These are phyloP conservation scores for Ophioceras dolichostomum DNA, from an alignment of 2,329 filamentous ascomycete genomes.

Conservation along the genomic window DNA sequence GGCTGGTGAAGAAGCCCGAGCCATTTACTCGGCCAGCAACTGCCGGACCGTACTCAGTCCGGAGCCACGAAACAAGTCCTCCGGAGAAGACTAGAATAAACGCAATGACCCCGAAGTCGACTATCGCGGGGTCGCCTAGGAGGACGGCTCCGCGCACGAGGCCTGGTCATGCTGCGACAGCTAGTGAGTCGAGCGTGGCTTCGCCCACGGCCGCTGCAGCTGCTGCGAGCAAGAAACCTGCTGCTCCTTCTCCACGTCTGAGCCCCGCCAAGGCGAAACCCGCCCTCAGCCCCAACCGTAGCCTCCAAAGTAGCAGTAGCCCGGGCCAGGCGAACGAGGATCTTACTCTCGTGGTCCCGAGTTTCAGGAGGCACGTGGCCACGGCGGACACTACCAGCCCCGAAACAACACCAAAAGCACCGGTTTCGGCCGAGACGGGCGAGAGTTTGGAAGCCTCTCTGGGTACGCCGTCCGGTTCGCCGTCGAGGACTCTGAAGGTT, in stretches of 20 bases:
- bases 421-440: slow-evolving; percentile 7
- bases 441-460: slow-evolving; percentile 4
- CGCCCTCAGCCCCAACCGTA: slow-evolving; percentile 3
- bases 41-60: slow-evolving; percentile 52
- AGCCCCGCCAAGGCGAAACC: slow-evolving; percentile 20
- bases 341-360: slow-evolving; percentile 39
- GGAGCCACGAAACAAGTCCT: slow-evolving; percentile 34
- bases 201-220: slow-evolving; percentile 26
- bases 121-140: slow-evolving; percentile 40
- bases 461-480: slow-evolving; percentile 10
- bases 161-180: slow-evolving; percentile 33
- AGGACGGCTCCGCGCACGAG: slow-evolving; percentile 32
- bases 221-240: slow-evolving; percentile 9
- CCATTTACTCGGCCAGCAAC: slow-evolving; percentile 48
- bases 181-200: slow-evolving; percentile 36
- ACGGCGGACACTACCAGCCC: not conserved
- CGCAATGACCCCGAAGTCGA: slow-evolving; percentile 34
- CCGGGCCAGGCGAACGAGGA: slow-evolving; percentile 39
- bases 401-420: slow-evolving; percentile 3
- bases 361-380: slow-evolving; percentile 18
- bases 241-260: slow-evolving; percentile 5
- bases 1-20: slow-evolving; percentile 46
- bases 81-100: slow-evolving; percentile 30
- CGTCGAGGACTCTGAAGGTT: slow-evolving; percentile 34
- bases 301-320: slow-evolving; percentile 21